phyloP scores from a whole-genome alignment of 305 asterid species.

The Ilex paraguariensis region DNA sequence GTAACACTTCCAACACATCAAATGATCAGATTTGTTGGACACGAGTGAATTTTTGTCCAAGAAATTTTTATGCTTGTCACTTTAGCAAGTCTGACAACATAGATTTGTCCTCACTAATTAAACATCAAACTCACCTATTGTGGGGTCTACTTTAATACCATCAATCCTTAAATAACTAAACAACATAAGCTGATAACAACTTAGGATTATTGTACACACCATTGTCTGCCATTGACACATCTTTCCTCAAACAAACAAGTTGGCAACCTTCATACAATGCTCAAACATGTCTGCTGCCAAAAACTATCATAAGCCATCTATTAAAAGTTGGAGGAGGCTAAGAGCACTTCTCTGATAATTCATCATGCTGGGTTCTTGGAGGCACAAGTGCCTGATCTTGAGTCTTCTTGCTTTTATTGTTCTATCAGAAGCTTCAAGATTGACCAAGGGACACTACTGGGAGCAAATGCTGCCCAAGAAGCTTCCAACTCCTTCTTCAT shows the following conservation, averaged over 20 bases:
- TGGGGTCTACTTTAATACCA: conserved; percentile 26
- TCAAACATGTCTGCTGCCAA: conserved; percentile 51
- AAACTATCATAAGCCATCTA: conserved; percentile 20
- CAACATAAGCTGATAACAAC: conserved; percentile 24
- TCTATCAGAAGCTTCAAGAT: conserved; percentile 62
- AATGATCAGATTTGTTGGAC: neutral
- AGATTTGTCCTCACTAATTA: conserved; percentile 29
- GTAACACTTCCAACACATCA: no score
- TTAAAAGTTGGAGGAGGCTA: conserved; percentile 17
- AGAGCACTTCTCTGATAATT: neutral
- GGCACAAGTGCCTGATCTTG: conserved; percentile 30
- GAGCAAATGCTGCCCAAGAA: conserved; percentile 91
- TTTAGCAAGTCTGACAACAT: conserved; percentile 40
- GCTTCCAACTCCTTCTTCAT: conserved; percentile 73
- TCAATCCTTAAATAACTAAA: neutral
- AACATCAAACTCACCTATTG: conserved; percentile 23
- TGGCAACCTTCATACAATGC: conserved; percentile 59
- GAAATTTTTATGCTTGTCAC: neutral
- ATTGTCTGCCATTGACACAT: conserved; percentile 74
- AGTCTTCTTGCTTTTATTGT: conserved; percentile 45
- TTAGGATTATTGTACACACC: conserved; percentile 29
- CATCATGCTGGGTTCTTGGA: conserved; percentile 45
- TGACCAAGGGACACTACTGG: conserved; percentile 50
- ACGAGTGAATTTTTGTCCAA: neutral
- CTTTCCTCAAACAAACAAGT: conserved; percentile 67